These are phyloP conservation scores for Suillus brevipes DNA, from an alignment of 768 basidiomycete species.

Conservation along the genomic window DNA sequence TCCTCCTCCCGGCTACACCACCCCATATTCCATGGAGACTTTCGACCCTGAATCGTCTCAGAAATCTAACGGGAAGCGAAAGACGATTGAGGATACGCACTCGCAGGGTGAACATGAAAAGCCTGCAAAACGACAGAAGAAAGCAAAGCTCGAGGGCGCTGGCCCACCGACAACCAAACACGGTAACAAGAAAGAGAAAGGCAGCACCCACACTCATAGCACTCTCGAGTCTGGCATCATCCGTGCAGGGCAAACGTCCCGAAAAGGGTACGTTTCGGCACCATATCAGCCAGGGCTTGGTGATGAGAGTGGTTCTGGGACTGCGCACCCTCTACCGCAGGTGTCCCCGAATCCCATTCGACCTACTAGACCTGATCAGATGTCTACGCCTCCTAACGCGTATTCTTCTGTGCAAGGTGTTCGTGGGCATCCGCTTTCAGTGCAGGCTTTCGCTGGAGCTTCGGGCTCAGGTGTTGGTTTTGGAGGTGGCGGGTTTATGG, in stretches of 20 bases:
- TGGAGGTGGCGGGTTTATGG: neutral
- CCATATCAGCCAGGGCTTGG: constrained; percentile 19
- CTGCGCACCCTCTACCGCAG: neutral
- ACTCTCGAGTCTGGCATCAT: constrained; percentile 21
- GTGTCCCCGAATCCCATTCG: neutral
- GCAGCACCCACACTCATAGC: constrained; percentile 19
- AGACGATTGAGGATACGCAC: constrained; percentile 22
- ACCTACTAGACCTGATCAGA: neutral
- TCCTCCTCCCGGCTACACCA: constrained; percentile 42
- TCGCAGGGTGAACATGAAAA: constrained; percentile 5
- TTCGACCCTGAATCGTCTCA: constrained; percentile 26
- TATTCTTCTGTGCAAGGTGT: neutral
- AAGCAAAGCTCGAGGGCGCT: constrained; percentile 15
- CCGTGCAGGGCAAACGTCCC: constrained; percentile 4
- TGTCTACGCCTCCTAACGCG: neutral
- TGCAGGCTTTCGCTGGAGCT: neutral
- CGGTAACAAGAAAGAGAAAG: constrained; percentile 4
- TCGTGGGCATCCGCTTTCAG: neutral
- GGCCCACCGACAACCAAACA: neutral
- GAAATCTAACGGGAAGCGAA: constrained; percentile 33
- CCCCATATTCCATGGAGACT: constrained; percentile 32
- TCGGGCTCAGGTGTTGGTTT: neutral
- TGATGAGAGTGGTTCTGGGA: constrained; percentile 19
- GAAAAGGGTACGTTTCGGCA: constrained; percentile 14
- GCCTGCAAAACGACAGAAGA: constrained; percentile 30